phyloP scores from a whole-genome alignment of 2,329 filamentous ascomycete species.

The Gaeumannomyces tritici region DNA sequence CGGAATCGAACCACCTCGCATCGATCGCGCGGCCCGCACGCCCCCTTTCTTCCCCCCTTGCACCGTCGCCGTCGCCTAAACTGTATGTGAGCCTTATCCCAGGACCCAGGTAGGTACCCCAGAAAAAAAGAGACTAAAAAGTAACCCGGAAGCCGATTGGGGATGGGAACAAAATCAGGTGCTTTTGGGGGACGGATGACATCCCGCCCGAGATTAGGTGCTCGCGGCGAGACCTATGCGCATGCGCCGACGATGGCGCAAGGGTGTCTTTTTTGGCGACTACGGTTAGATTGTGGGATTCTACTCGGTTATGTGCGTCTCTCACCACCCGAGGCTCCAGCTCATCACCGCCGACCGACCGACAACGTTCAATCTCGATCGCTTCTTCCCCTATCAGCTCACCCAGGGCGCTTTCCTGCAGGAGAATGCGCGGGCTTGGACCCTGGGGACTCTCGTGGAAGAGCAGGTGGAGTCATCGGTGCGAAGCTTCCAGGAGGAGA shows the following conservation, averaged over 20 bases:
- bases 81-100: neutral
- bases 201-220: neutral
- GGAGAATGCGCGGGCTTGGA: no score
- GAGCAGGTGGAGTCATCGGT: no score
- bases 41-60: neutral
- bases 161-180: neutral
- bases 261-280: no score
- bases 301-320: no score
- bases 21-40: neutral
- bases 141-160: no score
- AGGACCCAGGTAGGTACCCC: neutral
- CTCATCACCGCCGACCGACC: neutral
- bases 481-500: neutral
- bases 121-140: neutral
- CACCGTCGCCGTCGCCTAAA: no score
- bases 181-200: neutral
- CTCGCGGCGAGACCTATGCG: neutral
- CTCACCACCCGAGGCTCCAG: no score
- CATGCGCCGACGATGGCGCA: no score
- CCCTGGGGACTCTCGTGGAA: no score
- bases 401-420: no score
- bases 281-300: no score
- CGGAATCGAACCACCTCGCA: constrained; percentile 1
- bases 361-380: neutral
- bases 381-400: neutral